Base-by-base conservation (phyloP, 1,139 yeast species). In the Kluyveromyces sp. region DNA sequence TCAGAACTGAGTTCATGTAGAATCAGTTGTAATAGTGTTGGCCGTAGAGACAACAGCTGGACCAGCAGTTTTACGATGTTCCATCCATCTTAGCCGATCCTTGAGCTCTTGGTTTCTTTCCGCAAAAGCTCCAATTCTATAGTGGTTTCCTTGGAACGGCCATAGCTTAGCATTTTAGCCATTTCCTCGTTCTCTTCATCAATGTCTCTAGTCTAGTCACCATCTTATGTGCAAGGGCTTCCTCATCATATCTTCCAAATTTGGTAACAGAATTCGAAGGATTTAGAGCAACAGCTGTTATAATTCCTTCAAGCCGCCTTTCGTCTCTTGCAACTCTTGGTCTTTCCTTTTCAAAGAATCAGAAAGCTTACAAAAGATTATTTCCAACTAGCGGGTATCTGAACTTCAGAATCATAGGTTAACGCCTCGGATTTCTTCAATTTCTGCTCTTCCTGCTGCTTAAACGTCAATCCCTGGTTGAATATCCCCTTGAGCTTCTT, bases 171-270 rank as follows among this genome's bases (percentile, higher is more conserved):
- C 80, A 85, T 78, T 55, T 78, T 77, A 51, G 84, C 74, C 63
- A 88, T 73, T 48, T 74, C 77, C 48, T 79, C 83, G 60, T 89
- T 89, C 61, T 89, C 96, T 41, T 73, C 27, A 79, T 78, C 52
- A 88, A 68, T 48, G 74, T 67, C 49, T 78, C 77, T 51, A 89
- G 60, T 52, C 87, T 80, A 43, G 76, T 73, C 44, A 87, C 71
- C 47, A 86, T 77, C 54, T 84, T 82, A 60, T 88, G 95, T 6
- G 92, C 81, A 44, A 87, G 66, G 53, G 86, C 92, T 54, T 83
- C 79, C 42, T 81, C 85, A 57, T 87, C 95, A 57, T 75, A 80
- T 46, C 81, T 70, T 2, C 84, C 84, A 47, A 67, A 62, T 34
- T 69, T 68, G 3, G 78, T 74, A 34, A 69, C 61, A 21, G 64